Conservation (phyloP, 2,329 filamentous ascomycete genomes). For the Sarocladium strictum region DNA sequence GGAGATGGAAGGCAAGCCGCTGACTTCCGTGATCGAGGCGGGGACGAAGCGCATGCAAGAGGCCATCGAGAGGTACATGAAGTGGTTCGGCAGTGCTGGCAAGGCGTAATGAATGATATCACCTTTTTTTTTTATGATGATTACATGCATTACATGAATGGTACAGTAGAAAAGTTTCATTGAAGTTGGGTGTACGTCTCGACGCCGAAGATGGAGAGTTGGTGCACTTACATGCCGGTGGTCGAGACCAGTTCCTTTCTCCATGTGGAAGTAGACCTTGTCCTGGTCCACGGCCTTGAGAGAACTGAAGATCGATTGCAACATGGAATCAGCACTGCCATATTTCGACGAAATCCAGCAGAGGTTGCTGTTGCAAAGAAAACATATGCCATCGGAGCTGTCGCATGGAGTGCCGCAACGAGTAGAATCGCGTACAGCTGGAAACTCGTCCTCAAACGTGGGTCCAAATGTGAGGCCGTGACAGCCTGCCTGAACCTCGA, state of each 20-base stretch:
- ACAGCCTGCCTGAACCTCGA: conserved; percentile 22
- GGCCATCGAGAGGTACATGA: conserved; percentile 41
- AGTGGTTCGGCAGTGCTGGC: conserved; percentile 38
- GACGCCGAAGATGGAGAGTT: too few species aligned
- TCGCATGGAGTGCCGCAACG: conserved; percentile 30
- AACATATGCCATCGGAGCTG: conserved; percentile 30
- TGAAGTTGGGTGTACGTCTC: too few species aligned
- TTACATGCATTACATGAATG: too few species aligned
- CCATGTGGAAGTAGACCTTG: conserved; percentile 21
- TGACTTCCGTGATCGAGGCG: conserved; percentile 41
- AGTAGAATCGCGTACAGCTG: conserved; percentile 30
- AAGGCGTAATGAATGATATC: conserved; percentile 31
- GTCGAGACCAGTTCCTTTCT: conserved; percentile 19
- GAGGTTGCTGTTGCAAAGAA: not conserved
- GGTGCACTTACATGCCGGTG: conserved; percentile 22
- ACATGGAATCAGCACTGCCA: too few species aligned
- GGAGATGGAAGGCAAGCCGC: conserved; percentile 26
- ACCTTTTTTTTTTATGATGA: too few species aligned
- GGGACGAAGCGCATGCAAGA: conserved; percentile 41
- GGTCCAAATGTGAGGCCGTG: conserved; percentile 21
- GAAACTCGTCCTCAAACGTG: conserved; percentile 28
- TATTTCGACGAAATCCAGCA: too few species aligned
- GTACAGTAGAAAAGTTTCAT: too few species aligned
- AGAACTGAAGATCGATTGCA: conserved; percentile 23
- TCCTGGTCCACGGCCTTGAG: conserved; percentile 26